Evolutionary conservation across 2,329 filamentous ascomycete genomes (phyloP).

Genomic region (Colletotrichum spinosum): DNA sequence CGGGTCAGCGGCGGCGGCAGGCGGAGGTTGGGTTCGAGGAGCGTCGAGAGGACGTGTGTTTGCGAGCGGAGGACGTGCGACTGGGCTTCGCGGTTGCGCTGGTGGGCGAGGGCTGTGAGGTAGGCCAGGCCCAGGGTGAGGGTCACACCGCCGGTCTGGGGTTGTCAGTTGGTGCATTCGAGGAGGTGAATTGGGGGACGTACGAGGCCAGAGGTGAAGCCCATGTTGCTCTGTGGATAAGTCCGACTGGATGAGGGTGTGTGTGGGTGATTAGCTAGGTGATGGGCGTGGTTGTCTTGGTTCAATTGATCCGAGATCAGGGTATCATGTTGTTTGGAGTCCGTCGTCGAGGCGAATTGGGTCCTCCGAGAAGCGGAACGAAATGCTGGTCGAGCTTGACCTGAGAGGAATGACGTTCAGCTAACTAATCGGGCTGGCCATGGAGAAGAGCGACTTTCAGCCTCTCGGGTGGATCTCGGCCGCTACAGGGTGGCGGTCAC

Average conservation of each 20-base stretch:
- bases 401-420: slow-evolving; percentile 31
- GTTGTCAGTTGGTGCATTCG: not conserved
- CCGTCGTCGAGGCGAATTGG: slow-evolving; percentile 28
- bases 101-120: slow-evolving; percentile 76
- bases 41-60: slow-evolving; percentile 62
- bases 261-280: not conserved
- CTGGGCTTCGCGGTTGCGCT: slow-evolving; percentile 73
- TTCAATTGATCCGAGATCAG: slow-evolving; percentile 8
- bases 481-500: slow-evolving; percentile 13
- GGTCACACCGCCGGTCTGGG: slow-evolving; percentile 79
- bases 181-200: slow-evolving; percentile 45
- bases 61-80: slow-evolving; percentile 68
- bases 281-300: not conserved
- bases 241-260: too few relatives aligned
- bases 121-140: slow-evolving; percentile 81
- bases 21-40: slow-evolving; percentile 62
- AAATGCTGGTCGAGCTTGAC: not conserved
- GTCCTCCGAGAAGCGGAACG: slow-evolving; percentile 28
- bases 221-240: slow-evolving; percentile 62
- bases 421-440: slow-evolving; percentile 24
- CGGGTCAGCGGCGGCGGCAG: slow-evolving; percentile 61
- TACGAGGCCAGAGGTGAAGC: slow-evolving; percentile 81
- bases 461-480: slow-evolving; percentile 34
- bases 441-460: slow-evolving; percentile 33
- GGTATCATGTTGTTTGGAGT: slow-evolving; percentile 29